Evolutionary conservation across 345 rosid genomes (phyloP).

Genomic region (Citrus mangshanensis): DNA sequence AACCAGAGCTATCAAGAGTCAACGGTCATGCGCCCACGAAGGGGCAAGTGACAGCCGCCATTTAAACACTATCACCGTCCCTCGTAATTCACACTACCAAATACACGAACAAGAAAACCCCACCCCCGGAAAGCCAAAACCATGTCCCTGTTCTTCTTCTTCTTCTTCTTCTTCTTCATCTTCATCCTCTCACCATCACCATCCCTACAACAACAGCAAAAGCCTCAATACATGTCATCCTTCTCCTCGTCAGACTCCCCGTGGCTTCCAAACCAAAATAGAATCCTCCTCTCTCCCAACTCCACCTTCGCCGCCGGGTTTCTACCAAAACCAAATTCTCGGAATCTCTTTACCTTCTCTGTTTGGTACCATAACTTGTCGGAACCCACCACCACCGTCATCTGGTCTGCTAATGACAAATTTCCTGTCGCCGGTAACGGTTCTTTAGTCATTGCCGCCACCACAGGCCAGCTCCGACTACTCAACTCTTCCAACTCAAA

Average conservation of each 20-base stretch:
- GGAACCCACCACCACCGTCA: neutral
- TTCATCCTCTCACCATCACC: constrained; percentile 24
- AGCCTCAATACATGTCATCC: constrained; percentile 17
- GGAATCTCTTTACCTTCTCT: constrained; percentile 39
- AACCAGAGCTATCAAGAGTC: neutral
- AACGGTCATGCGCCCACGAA: constrained; percentile 12
- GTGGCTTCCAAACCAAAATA: constrained; percentile 42
- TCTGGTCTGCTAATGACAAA: constrained; percentile 43
- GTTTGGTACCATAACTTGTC: constrained; percentile 42
- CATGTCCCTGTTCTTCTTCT: constrained; percentile 24
- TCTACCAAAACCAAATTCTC: constrained; percentile 8
- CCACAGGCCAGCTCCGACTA: constrained; percentile 31
- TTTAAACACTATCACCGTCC: neutral
- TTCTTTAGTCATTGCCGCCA: constrained; percentile 28
- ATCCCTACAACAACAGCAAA: constrained; percentile 18
- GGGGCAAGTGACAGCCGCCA: constrained; percentile 3
- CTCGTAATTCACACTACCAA: neutral
- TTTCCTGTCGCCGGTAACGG: constrained; percentile 15
- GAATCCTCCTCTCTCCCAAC: constrained; percentile 39
- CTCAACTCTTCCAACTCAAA: constrained; percentile 22
- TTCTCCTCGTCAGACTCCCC: constrained; percentile 38
- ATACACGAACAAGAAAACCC: no score
- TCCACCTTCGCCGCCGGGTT: constrained; percentile 62
- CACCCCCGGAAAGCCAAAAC: neutral
- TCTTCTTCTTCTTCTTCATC: constrained; percentile 8